Conservation (phyloP, 163 green algal species). For the Volvox carteri region DNA sequence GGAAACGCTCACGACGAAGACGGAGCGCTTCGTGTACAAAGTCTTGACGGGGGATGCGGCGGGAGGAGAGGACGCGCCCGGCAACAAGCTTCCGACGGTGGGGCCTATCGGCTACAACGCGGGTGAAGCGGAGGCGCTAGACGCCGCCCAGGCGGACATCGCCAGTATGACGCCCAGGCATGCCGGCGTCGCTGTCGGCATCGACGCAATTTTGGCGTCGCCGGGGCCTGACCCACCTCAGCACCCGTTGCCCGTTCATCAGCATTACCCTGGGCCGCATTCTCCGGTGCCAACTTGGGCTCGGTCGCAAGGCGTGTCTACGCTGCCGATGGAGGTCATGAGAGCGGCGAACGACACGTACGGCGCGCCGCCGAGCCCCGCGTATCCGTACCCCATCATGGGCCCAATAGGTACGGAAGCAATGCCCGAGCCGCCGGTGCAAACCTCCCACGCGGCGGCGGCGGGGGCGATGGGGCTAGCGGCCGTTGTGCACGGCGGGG, state of each 20-base stretch:
- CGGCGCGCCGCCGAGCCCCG: not conserved
- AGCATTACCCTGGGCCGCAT: not conserved
- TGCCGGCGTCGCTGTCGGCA: not conserved
- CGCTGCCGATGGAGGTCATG: not conserved
- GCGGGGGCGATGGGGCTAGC: not conserved
- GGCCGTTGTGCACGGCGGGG: too few relatives aligned
- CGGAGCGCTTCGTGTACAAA: not conserved
- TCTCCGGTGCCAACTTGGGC: not conserved
- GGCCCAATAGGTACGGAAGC: not conserved
- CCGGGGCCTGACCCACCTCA: too few relatives aligned
- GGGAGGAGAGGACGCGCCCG: not conserved
- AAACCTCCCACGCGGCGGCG: not conserved
- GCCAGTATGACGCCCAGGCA: not conserved
- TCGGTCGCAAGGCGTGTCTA: not conserved
- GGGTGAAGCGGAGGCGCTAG: not conserved
- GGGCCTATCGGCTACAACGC: not conserved
- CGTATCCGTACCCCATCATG: not conserved
- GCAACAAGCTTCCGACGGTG: not conserved
- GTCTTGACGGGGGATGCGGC: not conserved
- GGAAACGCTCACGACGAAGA: not conserved
- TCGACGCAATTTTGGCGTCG: too few relatives aligned
- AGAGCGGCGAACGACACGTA: not conserved
- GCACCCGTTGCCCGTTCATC: not conserved
- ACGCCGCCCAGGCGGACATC: not conserved
- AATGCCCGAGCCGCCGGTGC: not conserved